Evolutionary conservation across 768 basidiomycete species (phyloP).

Genomic region (Termitomyces sp.): DNA sequence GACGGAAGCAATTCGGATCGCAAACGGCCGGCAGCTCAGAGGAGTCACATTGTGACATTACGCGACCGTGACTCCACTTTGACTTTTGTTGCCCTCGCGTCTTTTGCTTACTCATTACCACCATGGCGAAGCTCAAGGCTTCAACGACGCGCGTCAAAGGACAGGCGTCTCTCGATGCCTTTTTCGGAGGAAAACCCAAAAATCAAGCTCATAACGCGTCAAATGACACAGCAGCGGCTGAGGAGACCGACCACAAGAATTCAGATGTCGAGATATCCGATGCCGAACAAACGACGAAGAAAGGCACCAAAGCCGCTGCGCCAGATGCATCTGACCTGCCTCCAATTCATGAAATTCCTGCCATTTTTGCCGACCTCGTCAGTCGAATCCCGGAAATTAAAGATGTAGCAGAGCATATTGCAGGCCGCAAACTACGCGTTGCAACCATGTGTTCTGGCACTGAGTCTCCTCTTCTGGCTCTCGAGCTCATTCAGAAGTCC

Average conservation of each 20-base stretch:
- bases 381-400: conserved; percentile 62
- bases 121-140: conserved; percentile 48
- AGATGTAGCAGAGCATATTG: conserved; percentile 58
- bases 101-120: conserved; percentile 11
- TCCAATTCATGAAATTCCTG: conserved; percentile 66
- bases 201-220: conserved; percentile 29
- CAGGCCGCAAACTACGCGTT: conserved; percentile 83
- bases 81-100: not conserved
- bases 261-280: conserved; percentile 34
- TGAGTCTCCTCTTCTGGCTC: conserved; percentile 88
- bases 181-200: conserved; percentile 41
- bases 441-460: conserved; percentile 99
- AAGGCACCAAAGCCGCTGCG: conserved; percentile 34
- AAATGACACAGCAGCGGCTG: conserved; percentile 22
- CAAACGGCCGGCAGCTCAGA: not conserved
- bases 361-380: conserved; percentile 77
- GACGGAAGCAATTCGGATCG: not conserved
- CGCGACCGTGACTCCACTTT: conserved; percentile 18
- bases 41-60: conserved; percentile 15
- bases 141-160: conserved; percentile 33
- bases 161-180: conserved; percentile 53
- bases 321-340: conserved; percentile 67
- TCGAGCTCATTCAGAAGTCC: conserved; percentile 78
- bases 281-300: conserved; percentile 22
- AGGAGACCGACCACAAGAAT: conserved; percentile 28